Evolutionary conservation across 2,329 filamentous ascomycete species (phyloP).

Genomic region (Botrytis paeoniae): DNA sequence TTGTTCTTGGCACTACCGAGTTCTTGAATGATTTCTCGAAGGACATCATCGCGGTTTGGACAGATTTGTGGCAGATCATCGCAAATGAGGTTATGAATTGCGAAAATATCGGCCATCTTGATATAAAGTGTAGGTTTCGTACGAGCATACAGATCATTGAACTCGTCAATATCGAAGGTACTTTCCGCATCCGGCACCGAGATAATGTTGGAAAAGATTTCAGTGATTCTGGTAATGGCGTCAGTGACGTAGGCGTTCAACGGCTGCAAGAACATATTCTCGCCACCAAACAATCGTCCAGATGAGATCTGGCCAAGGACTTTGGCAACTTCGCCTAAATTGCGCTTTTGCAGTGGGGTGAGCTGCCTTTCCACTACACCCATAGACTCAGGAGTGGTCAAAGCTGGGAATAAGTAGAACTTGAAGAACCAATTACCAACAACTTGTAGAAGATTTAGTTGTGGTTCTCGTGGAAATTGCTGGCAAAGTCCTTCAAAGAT

Average conservation of each 20-base stretch:
- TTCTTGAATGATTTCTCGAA: conserved; percentile 89
- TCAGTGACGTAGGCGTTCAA: conserved; percentile 89
- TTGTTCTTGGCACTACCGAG: conserved; percentile 95
- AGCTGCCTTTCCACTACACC: conserved; percentile 88
- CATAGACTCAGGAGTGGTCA: conserved; percentile 86
- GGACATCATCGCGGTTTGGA: conserved; percentile 75
- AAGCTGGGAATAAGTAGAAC: conserved; percentile 85
- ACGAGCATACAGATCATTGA: conserved; percentile 95
- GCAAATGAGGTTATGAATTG: conserved; percentile 85
- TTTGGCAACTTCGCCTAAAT: conserved; percentile 85
- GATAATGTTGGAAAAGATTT: conserved; percentile 75
- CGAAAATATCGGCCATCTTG: conserved; percentile 96
- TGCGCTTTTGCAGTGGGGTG: conserved; percentile 88
- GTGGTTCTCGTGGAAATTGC: conserved; percentile 77
- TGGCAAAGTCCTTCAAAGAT: conserved; percentile 75
- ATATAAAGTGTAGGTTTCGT: conserved; percentile 98
- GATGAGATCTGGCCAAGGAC: conserved; percentile 84
- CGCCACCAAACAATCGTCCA: conserved; percentile 87
- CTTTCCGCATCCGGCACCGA: conserved; percentile 81
- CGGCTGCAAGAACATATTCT: conserved; percentile 93
- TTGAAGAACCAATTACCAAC: conserved; percentile 93
- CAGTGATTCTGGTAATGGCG: conserved; percentile 73
- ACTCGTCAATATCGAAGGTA: conserved; percentile 97
- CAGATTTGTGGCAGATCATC: conserved; percentile 76
- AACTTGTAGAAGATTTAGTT: conserved; percentile 73